phyloP scores from a whole-genome alignment of 1,284 basidiomycete species.

The Cutaneotrichosporon daszewskae region DNA sequence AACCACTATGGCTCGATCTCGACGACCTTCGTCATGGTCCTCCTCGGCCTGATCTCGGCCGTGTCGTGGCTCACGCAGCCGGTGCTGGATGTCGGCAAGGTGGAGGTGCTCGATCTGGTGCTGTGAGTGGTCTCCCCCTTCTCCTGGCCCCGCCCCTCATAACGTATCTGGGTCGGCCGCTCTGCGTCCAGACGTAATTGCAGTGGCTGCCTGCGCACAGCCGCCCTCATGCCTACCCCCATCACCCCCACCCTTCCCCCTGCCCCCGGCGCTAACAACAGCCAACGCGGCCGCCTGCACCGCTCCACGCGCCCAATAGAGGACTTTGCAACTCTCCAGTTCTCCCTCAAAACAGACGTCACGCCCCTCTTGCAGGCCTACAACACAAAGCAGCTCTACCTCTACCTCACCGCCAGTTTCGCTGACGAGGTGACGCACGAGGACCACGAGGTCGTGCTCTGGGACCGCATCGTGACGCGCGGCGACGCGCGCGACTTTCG shows the following conservation, averaged over 20 bases:
- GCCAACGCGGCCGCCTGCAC: slow-evolving; percentile 32
- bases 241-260: neutral
- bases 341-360: slow-evolving; percentile 46
- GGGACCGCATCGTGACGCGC: slow-evolving; percentile 47
- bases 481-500: slow-evolving; percentile 35
- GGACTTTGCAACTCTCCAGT: slow-evolving; percentile 44
- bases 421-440: slow-evolving; percentile 21
- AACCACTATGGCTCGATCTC: slow-evolving; percentile 46
- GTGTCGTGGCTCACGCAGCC: slow-evolving; percentile 39
- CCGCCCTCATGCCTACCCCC: neutral
- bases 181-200: too few relatives aligned
- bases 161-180: too few relatives aligned
- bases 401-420: slow-evolving; percentile 46
- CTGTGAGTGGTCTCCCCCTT: slow-evolving; percentile 32
- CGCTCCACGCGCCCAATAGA: slow-evolving; percentile 36
- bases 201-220: neutral
- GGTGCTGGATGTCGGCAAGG: slow-evolving; percentile 24
- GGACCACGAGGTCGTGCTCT: slow-evolving; percentile 45
- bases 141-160: neutral
- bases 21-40: slow-evolving; percentile 44
- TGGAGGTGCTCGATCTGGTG: slow-evolving; percentile 42
- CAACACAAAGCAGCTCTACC: slow-evolving; percentile 50
- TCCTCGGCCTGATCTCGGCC: slow-evolving; percentile 43
- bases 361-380: slow-evolving; percentile 44
- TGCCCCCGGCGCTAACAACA: slow-evolving; percentile 10